Conservation (phyloP, 345 rosid species). For the Excoecaria cochinchinensis region DNA sequence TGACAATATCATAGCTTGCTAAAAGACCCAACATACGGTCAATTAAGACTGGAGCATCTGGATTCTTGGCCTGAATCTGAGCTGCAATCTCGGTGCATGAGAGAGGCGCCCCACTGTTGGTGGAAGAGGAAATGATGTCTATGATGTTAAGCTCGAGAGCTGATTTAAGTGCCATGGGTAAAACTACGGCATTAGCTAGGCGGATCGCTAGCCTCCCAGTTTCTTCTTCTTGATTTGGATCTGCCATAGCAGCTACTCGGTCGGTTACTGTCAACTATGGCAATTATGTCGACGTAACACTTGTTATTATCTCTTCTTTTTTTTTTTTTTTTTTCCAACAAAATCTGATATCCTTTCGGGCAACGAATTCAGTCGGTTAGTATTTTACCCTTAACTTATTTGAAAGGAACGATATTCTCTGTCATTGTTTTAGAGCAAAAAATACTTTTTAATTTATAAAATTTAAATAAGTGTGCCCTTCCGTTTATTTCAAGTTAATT, state of each 20-base stretch:
- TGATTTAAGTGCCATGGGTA: slow-evolving; percentile 50
- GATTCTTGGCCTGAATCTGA: slow-evolving; percentile 39
- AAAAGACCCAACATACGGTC: slow-evolving; percentile 52
- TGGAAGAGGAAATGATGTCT: slow-evolving; percentile 33
- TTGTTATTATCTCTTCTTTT: no score
- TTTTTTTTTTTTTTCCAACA: no score
- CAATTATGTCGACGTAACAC: no score
- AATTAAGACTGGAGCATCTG: slow-evolving; percentile 38
- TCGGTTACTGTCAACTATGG: no score
- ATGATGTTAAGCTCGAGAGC: slow-evolving; percentile 46
- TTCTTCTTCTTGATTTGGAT: slow-evolving; percentile 27
- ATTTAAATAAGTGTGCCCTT: no score
- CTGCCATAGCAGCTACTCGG: background rate
- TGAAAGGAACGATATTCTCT: no score
- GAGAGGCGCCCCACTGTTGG: slow-evolving; percentile 17
- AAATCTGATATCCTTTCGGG: no score
- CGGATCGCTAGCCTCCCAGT: slow-evolving; percentile 38
- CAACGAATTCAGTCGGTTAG: no score
- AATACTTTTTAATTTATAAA: no score
- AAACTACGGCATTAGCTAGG: slow-evolving; percentile 30
- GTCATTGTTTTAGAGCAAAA: no score
- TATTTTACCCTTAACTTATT: no score
- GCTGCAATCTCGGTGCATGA: slow-evolving; percentile 43
- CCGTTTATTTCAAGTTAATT: no score
- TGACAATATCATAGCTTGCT: slow-evolving; percentile 45